A percentile compares a stretch with the other conserved stretches of the same genome.
phyloP scores from a whole-genome alignment of 345 rosid genomes.

The Boechera stricta region DNA sequence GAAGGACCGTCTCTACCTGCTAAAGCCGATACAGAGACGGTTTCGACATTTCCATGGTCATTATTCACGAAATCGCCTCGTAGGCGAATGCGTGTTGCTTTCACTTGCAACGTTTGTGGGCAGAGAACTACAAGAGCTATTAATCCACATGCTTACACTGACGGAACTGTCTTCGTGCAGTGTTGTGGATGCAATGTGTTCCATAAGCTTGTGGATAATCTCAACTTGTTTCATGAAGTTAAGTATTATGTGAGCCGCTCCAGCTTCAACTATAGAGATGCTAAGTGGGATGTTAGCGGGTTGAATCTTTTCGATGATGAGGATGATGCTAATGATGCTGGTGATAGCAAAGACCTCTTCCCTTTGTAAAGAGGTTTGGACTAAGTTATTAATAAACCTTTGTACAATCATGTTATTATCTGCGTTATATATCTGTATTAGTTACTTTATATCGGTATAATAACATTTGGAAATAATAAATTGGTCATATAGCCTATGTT shows the following conservation, averaged over 20 bases:
- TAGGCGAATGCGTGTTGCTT: constrained; percentile 91
- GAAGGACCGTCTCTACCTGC: constrained; percentile 84
- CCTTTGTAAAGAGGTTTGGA: constrained; percentile 51
- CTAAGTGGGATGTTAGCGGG: constrained; percentile 57
- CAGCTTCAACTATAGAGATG: constrained; percentile 61
- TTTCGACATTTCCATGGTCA: constrained; percentile 90
- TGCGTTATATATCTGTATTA: constrained; percentile 48
- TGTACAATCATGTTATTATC: constrained; percentile 51
- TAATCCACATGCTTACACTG: constrained; percentile 90
- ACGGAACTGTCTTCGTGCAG: constrained; percentile 96
- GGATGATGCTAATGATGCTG: constrained; percentile 34
- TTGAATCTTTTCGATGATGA: constrained; percentile 69
- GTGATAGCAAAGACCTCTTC: constrained; percentile 48
- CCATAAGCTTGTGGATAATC: constrained; percentile 92
- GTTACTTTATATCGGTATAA: constrained; percentile 22
- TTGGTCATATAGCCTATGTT: constrained; percentile 2
- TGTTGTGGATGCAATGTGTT: constrained; percentile 95
- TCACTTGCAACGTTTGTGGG: constrained; percentile 87
- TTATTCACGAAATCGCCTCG: constrained; percentile 93
- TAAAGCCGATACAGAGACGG: constrained; percentile 58
- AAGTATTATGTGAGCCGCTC: constrained; percentile 75
- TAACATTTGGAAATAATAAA: constrained; percentile 18
- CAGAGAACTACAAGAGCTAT: constrained; percentile 95
- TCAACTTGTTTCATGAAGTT: constrained; percentile 90
- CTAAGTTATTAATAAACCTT: constrained; percentile 8